These are phyloP conservation scores for Talaromyces adpressus DNA, from an alignment of 495 filamentous ascomycete species.

Conservation along the genomic window DNA sequence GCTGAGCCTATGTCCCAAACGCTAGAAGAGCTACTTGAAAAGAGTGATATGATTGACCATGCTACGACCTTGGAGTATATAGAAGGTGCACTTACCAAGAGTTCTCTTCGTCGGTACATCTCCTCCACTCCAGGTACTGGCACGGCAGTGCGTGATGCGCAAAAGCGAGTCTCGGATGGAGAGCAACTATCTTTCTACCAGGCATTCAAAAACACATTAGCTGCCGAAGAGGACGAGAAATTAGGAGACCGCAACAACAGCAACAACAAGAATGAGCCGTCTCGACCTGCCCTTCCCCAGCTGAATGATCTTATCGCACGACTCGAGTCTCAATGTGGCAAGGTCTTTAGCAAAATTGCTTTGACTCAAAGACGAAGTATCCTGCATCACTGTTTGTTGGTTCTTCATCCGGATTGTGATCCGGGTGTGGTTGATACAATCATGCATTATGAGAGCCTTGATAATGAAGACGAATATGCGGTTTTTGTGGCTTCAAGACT, in stretches of 20 bases:
- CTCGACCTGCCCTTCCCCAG: conserved; percentile 34
- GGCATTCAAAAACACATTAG: conserved; percentile 31
- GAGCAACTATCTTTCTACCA: conserved; percentile 42
- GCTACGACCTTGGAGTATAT: conserved; percentile 45
- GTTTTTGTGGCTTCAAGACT: conserved; percentile 32
- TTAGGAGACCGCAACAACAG: background rate
- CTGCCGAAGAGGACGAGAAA: conserved; percentile 21
- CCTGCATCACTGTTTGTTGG: conserved; percentile 43
- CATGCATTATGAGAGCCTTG: conserved; percentile 27
- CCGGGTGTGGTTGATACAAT: conserved; percentile 25
- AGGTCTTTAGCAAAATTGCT: conserved; percentile 51
- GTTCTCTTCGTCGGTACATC: conserved; percentile 37
- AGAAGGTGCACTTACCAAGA: conserved; percentile 41
- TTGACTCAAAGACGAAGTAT: conserved; percentile 51
- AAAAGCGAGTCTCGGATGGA: conserved; percentile 30
- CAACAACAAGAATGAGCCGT: conserved; percentile 14
- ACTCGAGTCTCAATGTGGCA: conserved; percentile 45
- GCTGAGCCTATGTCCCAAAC: conserved; percentile 39
- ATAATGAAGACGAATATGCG: conserved; percentile 22
- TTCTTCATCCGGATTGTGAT: conserved; percentile 37
- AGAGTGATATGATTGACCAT: conserved; percentile 38
- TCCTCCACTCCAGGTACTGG: conserved; percentile 29
- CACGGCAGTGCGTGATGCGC: conserved; percentile 7
- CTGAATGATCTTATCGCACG: conserved; percentile 45
- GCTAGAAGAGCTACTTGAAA: conserved; percentile 39